phyloP scores from a whole-genome alignment of 2,329 filamentous ascomycete species.

The Pseudogymnoascus sp. region DNA sequence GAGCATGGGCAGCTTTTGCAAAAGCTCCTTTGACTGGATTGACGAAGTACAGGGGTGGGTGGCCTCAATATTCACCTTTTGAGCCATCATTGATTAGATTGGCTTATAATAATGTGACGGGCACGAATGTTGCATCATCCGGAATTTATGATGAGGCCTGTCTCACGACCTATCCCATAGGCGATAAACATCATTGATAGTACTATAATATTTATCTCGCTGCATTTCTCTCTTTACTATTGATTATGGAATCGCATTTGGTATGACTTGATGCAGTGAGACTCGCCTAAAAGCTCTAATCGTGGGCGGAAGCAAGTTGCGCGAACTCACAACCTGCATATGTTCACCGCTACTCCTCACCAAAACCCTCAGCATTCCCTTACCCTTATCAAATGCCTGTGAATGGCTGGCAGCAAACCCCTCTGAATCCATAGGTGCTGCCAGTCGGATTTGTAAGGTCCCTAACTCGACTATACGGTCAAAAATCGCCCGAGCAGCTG shows the following conservation, averaged over 20 bases:
- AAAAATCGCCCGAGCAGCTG: too few species aligned
- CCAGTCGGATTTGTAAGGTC: too few species aligned
- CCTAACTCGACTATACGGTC: too few species aligned
- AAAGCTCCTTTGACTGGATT: slow-evolving; percentile 31
- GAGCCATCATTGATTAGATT: slow-evolving; percentile 24
- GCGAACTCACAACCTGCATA: too few species aligned
- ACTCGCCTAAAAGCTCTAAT: too few species aligned
- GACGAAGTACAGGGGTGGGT: slow-evolving; percentile 24
- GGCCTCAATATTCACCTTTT: slow-evolving; percentile 23
- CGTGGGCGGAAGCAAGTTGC: too few species aligned
- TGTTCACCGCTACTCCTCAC: too few species aligned
- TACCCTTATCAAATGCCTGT: too few species aligned
- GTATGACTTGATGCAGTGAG: neutral
- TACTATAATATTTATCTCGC: neutral
- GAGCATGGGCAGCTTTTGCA: slow-evolving; percentile 35
- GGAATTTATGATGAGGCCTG: slow-evolving; percentile 23
- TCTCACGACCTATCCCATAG: neutral
- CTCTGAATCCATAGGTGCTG: too few species aligned
- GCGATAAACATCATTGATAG: neutral
- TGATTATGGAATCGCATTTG: neutral
- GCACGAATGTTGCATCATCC: slow-evolving; percentile 24
- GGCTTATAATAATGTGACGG: slow-evolving; percentile 24
- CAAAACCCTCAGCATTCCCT: too few species aligned
- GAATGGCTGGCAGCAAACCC: too few species aligned
- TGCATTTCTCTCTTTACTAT: neutral